Evolutionary conservation across 306 rosid species (phyloP), one percentile per base, ranked within the genome.

Genomic region (Sophora flavescens): DNA sequence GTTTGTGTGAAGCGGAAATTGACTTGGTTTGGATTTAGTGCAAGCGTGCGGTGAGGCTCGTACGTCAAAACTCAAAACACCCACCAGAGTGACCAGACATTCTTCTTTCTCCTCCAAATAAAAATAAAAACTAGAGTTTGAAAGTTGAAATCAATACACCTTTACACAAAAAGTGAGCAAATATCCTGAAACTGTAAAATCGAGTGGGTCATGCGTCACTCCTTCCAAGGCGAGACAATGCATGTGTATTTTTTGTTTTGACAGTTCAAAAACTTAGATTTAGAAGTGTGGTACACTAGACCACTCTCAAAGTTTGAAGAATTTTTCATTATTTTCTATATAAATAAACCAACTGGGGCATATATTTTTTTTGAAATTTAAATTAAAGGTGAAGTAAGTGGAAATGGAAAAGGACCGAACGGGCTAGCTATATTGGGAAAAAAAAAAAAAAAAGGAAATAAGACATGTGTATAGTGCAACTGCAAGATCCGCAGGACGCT

Each of bases 321-420:
- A 26, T 62, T 82, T 62, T 41, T 32, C 62, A 44, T 33, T 6
- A 50, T 8, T 33, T 8, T 8, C 12, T 50, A 11, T 12, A 51
- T 77, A 58, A 51, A 44, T 14, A 78, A 59, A 10, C 15, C 76
- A 39, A 28, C 35, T 11, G 4, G 45, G 59, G 33, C 22, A 38
- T 48, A 48, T 41, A 11, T 30, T 2, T 41, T 56, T 75, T 85
- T 85, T 74, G 79, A 86, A 76, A 17, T 89, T 91, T 86, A 87
- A 91, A 91, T 88, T 91, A 91, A 91, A 91, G 97, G 75, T 76
- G 76, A 48, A 69, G 79, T 81, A 12, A 81, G 82, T 80, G 80
- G 89, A 70, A 75, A 83, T 78, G 79, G 81, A 86, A 89, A 88
- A 80, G 79, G 93, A 91, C 91, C 17, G 64, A 30, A 80, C 90